Evolutionary conservation across 129 eudicot genomes (phyloP).

Genomic region (Chrysanthemum lavandulifolium): DNA sequence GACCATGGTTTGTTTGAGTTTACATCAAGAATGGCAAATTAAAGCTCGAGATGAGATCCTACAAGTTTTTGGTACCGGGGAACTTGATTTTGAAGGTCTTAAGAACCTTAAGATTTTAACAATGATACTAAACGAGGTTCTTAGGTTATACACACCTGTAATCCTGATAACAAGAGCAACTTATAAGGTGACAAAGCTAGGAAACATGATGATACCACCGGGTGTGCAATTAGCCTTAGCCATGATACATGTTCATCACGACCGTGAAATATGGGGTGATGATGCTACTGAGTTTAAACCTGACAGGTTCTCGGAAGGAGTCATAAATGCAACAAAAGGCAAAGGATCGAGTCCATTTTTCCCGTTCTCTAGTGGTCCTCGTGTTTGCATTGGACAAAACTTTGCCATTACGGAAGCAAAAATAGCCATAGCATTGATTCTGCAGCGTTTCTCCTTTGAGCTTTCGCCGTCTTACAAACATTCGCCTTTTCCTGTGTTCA

Average conservation of each 20-base stretch:
- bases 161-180: conserved; percentile 13
- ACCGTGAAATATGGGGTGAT: conserved; percentile 54
- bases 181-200: conserved; percentile 42
- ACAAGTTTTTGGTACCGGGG: conserved; percentile 3
- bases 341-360: conserved; percentile 28
- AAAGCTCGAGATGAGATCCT: conserved; percentile 7
- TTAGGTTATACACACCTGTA: conserved; percentile 24
- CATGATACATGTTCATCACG: conserved; percentile 36
- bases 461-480: conserved; percentile 63
- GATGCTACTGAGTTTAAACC: conserved; percentile 58
- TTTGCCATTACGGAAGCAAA: conserved; percentile 60
- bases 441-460: conserved; percentile 51
- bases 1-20: conserved; percentile 23
- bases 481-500: conserved; percentile 40
- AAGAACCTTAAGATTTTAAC: conserved; percentile 19
- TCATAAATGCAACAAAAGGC: conserved; percentile 43
- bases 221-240: conserved; percentile 49
- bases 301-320: conserved; percentile 58
- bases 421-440: conserved; percentile 45
- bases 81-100: conserved; percentile 19
- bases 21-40: conserved; percentile 22
- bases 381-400: conserved; percentile 60
- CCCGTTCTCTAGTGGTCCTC: conserved; percentile 64
- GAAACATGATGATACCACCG: conserved; percentile 45
- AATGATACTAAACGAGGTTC: conserved; percentile 22